phyloP scores from a whole-genome alignment of 2,329 filamentous ascomycete species.

The Furcasterigmium sp. region DNA sequence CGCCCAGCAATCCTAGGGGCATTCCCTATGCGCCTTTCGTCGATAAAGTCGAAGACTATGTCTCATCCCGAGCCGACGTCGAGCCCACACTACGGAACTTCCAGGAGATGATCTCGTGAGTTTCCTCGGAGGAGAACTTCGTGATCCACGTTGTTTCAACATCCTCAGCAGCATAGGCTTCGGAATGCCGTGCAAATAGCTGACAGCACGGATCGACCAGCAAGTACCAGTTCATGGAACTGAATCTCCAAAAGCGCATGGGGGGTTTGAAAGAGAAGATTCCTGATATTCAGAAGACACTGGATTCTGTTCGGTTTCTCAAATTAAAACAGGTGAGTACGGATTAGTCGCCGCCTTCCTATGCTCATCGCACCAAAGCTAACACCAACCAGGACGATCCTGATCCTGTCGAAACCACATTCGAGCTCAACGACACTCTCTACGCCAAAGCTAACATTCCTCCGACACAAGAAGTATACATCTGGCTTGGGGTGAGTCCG shows the following conservation, averaged over 20 bases:
- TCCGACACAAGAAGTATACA: slow-evolving; percentile 83
- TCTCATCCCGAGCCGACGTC: slow-evolving; percentile 71
- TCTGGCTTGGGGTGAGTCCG: slow-evolving; percentile 83
- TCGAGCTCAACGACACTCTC: slow-evolving; percentile 93
- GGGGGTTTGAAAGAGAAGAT: slow-evolving; percentile 87
- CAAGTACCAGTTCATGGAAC: slow-evolving; percentile 99
- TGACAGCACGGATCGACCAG: too few species aligned
- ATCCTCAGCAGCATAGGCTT: too few species aligned
- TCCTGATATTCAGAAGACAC: slow-evolving; percentile 91
- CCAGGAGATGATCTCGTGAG: slow-evolving; percentile 90
- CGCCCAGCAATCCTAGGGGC: slow-evolving; percentile 70
- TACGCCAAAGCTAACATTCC: slow-evolving; percentile 83
- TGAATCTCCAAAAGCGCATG: slow-evolving; percentile 81
- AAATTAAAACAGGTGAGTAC: slow-evolving; percentile 63
- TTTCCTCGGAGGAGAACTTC: too few species aligned
- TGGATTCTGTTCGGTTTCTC: slow-evolving; percentile 86
- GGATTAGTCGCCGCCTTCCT: neutral
- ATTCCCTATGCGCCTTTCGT: slow-evolving; percentile 83
- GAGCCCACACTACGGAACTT: slow-evolving; percentile 77
- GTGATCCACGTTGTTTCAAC: too few species aligned
- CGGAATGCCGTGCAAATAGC: too few species aligned
- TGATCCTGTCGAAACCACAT: slow-evolving; percentile 82
- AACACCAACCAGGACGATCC: slow-evolving; percentile 34
- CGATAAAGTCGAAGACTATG: slow-evolving; percentile 85
- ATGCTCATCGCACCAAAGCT: neutral